A percentile compares a stretch with the other conserved stretches of the same genome.
Conservation (phyloP, 495 filamentous ascomycete genomes). For the Neurospora sp. region DNA sequence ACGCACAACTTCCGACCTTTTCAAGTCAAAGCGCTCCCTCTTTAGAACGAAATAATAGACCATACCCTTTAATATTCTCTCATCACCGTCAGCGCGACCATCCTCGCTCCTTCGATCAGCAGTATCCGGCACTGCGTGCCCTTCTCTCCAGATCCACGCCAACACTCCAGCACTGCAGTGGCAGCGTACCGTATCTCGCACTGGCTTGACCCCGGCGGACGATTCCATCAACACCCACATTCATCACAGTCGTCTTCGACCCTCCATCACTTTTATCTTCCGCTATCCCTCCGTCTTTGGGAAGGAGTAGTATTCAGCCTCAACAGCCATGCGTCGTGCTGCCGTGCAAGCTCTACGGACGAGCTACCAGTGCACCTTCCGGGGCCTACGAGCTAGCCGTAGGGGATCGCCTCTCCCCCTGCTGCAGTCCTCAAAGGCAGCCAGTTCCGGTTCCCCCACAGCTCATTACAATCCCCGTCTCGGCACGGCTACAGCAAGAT, state of each 20-base stretch:
- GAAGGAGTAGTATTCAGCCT: not conserved
- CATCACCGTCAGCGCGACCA: not conserved
- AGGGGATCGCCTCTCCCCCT: conserved; percentile 16
- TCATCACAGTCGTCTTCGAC: not conserved
- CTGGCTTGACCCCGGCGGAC: not conserved
- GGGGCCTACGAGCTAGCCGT: conserved; percentile 29
- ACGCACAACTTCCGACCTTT: not conserved
- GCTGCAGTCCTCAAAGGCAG: not conserved
- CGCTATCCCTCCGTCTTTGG: not conserved
- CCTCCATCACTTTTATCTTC: not conserved
- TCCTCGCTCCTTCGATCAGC: not conserved
- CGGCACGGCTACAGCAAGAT: not conserved
- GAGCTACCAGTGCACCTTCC: conserved; percentile 31
- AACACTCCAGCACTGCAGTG: not conserved
- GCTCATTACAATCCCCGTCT: conserved; percentile 5
- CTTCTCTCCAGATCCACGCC: not conserved
- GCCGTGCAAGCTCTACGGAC: conserved; percentile 34
- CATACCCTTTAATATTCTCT: not conserved
- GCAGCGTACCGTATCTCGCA: not conserved
- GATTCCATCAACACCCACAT: not conserved
- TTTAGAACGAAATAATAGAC: not conserved
- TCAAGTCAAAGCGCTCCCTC: not conserved
- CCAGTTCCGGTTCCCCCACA: conserved; percentile 11
- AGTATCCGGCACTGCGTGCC: not conserved
- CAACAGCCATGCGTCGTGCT: conserved; percentile 34